Evolutionary conservation across 1,284 basidiomycete genomes (phyloP).

Genomic region (Cutaneotrichosporon sp.): DNA sequence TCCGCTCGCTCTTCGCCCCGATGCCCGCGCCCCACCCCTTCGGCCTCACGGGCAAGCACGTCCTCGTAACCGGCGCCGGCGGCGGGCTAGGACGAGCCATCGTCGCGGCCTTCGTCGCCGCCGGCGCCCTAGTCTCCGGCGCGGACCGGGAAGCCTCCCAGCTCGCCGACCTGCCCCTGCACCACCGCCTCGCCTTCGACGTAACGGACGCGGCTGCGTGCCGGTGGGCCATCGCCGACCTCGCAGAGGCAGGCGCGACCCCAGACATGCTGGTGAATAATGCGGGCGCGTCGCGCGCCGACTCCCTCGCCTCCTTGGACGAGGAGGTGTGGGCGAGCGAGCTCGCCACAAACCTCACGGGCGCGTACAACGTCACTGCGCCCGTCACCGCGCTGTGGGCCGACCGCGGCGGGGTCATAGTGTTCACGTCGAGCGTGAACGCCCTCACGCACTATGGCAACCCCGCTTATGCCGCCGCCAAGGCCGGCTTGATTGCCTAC

Average conservation of each 20-base stretch:
- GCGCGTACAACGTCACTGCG: slow-evolving; percentile 1
- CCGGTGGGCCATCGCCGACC: neutral
- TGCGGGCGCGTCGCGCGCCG: slow-evolving; percentile 8
- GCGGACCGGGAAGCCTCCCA: neutral
- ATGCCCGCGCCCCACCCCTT: slow-evolving; percentile 3
- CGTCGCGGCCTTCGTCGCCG: slow-evolving; percentile 5
- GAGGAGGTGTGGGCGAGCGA: neutral
- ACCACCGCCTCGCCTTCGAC: slow-evolving; percentile 2
- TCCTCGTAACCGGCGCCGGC: slow-evolving; percentile 7
- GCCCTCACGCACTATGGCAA: slow-evolving; percentile 9
- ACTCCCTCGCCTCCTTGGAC: neutral
- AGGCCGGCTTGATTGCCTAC: slow-evolving; percentile 6
- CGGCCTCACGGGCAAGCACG: neutral
- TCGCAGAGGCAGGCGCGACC: neutral
- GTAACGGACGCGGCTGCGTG: slow-evolving; percentile 3
- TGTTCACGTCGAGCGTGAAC: slow-evolving; percentile 1
- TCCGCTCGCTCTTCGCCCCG: too few species aligned
- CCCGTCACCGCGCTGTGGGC: neutral
- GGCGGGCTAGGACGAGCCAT: slow-evolving; percentile 6
- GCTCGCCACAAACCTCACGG: slow-evolving; percentile 3
- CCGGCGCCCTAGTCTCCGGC: neutral
- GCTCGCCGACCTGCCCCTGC: neutral
- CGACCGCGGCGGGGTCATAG: neutral
- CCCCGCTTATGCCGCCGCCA: slow-evolving; percentile 5
- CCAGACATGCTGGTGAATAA: slow-evolving; percentile 8